Evolutionary conservation across 1,139 yeast genomes (phyloP), one percentile per base, ranked within the genome.

Genomic region (Williopsis jadinii): DNA sequence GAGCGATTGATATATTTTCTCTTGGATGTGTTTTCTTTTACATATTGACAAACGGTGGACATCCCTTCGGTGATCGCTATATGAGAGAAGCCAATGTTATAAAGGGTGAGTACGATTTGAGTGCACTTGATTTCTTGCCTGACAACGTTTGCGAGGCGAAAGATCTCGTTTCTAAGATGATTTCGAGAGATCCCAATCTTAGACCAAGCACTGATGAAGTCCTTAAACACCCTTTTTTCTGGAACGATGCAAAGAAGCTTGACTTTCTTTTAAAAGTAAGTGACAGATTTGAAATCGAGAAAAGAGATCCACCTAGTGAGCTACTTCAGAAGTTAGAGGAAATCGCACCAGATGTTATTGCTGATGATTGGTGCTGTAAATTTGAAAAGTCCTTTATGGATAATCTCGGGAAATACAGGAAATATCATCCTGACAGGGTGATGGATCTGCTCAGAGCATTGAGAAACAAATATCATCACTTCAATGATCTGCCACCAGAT

Each of bases 21-120:
- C 67, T 90, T 48, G 99, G 98, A 0, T 94, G 98, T 64, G 94
- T 92, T 0, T 94, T 86, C 58, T 90, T 75, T 59, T 94, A 88
- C 58, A 84, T 90, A 33, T 63, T 94, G 36, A 75, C 95, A 0
- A 76, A 76, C 11, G 98, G 99, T 0, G 61, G 64, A n/a, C 98
- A 92, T 66, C 98, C 98, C 3, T 92, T 86, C 66, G 98, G 98
- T 11, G 95, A 85, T 54, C 69, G 87, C 41, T 88, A 86, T 53
- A 63, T 83, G 54, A 71, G 98, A 39, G 97, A 92, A 57, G 94
- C 84, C 13, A 88, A 92, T 56, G 90, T 92, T 32, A 80, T 88
- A 45, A 84, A 78, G 51, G 85, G 84, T 14, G 72, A 73, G n/a
- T 83, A 68, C 57, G 70, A 74, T 43, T 62, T 90, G 35, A 71